Evolutionary conservation across 805 yeast species (phyloP).

Genomic region (Pichia membranifaciens): DNA sequence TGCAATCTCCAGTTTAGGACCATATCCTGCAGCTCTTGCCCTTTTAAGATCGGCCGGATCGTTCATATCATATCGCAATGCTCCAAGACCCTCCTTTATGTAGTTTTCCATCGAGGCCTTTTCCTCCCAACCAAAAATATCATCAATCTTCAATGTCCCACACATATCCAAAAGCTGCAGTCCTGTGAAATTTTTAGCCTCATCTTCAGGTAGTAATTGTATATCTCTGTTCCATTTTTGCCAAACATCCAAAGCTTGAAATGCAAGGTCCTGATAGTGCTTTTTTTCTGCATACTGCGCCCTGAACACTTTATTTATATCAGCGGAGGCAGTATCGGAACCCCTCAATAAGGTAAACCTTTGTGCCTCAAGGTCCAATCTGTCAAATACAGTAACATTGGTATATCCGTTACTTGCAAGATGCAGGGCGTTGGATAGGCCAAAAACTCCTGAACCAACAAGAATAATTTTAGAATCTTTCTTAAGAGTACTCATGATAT

Average conservation of each 20-base stretch:
- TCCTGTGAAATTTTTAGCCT: constrained; percentile 22
- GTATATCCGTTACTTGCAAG: constrained; percentile 17
- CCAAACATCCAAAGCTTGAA: constrained; percentile 16
- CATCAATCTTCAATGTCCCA: constrained; percentile 28
- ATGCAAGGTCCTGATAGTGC: constrained; percentile 18
- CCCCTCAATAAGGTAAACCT: constrained; percentile 16
- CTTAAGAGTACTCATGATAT: neutral
- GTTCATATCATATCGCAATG: constrained; percentile 29
- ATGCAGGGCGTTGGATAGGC: constrained; percentile 37
- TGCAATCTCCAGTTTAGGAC: constrained; percentile 15
- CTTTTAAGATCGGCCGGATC: constrained; percentile 27
- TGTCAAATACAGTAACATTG: constrained; percentile 18
- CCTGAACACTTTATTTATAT: constrained; percentile 20
- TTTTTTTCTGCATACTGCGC: constrained; percentile 17
- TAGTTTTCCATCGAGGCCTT: constrained; percentile 21
- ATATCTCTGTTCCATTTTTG: constrained; percentile 17
- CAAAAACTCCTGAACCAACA: constrained; percentile 48
- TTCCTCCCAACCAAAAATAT: constrained; percentile 24
- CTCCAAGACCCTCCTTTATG: constrained; percentile 24
- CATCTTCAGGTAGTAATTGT: constrained; percentile 20
- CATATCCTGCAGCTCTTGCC: constrained; percentile 22
- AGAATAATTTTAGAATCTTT: constrained; percentile 23
- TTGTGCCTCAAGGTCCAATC: constrained; percentile 12
- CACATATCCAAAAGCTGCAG: constrained; percentile 25
- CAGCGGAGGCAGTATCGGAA: constrained; percentile 22